Conservation (phyloP, 345 rosid genomes). For the Arabidopsis arenosa region DNA sequence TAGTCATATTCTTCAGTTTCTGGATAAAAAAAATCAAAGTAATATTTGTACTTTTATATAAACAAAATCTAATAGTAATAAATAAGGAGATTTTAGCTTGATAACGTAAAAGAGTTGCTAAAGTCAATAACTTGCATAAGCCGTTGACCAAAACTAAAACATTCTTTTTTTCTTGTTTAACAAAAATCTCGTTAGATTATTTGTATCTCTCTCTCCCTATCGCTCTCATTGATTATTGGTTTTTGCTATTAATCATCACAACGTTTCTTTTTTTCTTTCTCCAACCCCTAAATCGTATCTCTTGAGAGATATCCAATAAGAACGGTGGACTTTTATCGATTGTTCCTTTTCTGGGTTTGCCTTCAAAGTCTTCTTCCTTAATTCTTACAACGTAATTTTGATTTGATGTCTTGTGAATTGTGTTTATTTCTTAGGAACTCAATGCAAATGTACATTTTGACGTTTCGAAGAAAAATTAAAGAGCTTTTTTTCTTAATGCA, state of each 20-base stretch:
- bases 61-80: no score
- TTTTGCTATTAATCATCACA: not conserved
- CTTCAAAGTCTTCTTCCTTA: constrained; percentile 33
- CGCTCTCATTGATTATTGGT: constrained; percentile 22
- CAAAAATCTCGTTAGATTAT: no score
- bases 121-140: constrained; percentile 9
- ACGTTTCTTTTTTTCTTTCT: constrained; percentile 7
- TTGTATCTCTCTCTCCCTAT: not conserved
- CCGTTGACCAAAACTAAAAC: constrained; percentile 19
- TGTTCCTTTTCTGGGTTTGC: constrained; percentile 33
- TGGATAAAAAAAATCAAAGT: no score
- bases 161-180: no score
- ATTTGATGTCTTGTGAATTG: not conserved
- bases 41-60: no score
- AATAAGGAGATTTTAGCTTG: not conserved
- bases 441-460: constrained; percentile 12
- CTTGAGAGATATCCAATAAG: not conserved
- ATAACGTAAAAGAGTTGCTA: not conserved
- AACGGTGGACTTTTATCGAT: constrained; percentile 17
- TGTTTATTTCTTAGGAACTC: not conserved
- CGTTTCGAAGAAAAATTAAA: not conserved
- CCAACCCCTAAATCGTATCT: constrained; percentile 22
- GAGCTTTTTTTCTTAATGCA: not conserved
- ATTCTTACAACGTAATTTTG: constrained; percentile 26
- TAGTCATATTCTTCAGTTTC: not conserved